Evolutionary conservation across 2,329 filamentous ascomycete genomes (phyloP).

Genomic region (Didymellaceae sp.): DNA sequence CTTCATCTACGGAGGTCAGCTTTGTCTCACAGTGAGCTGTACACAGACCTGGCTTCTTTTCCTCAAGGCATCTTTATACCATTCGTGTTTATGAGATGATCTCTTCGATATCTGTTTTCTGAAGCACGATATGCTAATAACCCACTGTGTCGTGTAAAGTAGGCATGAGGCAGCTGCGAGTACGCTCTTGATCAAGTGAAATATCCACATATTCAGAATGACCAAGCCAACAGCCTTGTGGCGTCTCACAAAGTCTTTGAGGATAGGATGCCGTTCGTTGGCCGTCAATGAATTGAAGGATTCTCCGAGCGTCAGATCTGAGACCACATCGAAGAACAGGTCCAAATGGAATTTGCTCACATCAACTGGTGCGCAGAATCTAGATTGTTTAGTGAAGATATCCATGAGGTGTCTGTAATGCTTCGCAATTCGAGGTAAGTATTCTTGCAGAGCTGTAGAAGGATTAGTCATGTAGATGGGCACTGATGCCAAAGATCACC

Average conservation of each 20-base stretch:
- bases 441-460: background rate
- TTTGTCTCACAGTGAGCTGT: background rate
- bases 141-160: background rate
- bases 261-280: slow-evolving; percentile 10
- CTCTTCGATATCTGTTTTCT: slow-evolving; percentile 7
- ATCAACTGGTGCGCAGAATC: slow-evolving; percentile 1
- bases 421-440: background rate
- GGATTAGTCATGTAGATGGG: background rate
- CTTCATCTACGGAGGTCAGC: slow-evolving; percentile 16
- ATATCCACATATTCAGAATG: slow-evolving; percentile 18
- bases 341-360: slow-evolving; percentile 17
- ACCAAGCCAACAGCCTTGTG: slow-evolving; percentile 16
- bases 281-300: slow-evolving; percentile 20
- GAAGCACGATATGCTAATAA: background rate
- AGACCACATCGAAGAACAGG: slow-evolving; percentile 23
- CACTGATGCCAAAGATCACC: background rate
- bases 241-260: slow-evolving; percentile 13
- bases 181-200: slow-evolving; percentile 16
- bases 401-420: background rate
- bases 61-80: slow-evolving; percentile 18
- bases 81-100: slow-evolving; percentile 1
- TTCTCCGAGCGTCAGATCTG: slow-evolving; percentile 19
- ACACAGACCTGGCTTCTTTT: slow-evolving; percentile 13
- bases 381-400: background rate
- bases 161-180: background rate